Base-by-base conservation (phyloP, 73 alveolate genomes). In the Paramecium pentaurelia region DNA sequence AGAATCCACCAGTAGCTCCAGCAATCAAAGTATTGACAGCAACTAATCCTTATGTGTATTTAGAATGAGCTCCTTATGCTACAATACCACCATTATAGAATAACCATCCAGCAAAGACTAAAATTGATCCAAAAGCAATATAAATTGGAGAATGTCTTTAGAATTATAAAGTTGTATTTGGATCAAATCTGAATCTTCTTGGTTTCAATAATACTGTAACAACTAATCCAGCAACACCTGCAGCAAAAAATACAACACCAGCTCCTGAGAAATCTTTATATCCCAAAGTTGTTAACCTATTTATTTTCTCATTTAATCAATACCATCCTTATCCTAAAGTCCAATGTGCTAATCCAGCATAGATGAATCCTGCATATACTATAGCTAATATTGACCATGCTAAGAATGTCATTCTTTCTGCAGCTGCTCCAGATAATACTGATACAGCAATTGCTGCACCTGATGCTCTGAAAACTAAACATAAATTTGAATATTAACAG, bases 1-100 rank as follows among this genome's bases (percentile, higher is more conserved):
- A 20, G 91, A 80, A 42, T 80, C 91, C 91, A 9, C 91, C 91
- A 6, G 75, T 27, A n/a, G 91, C 71, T 10, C 91, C 91, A 45
- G 91, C 91, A 80, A 80, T 44, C 71, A 80, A 42, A 27, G 91
- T 45, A 25, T 80, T 80, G 12, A 80, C 91, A 45, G 49, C 44
- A 8, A 80, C 75, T 22, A 80, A 42, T 45, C 77, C 91, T 80
- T 49, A 25, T 3, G 77, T 49, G 28, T 80, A 40, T 44, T 34
- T 25, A 11, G 47, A 2, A 36, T 49, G 22, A 38, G 49, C 71
- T 80, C 91, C 91, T 44, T 28, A 34, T 3, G 71, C 44, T 25
- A 45, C 91, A 12, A 45, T 4, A 80, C 77, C 73, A 3, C 77
- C 91, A 80, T 45, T 49, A 18, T 80, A 80, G 58, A 49, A 42